phyloP scores from a whole-genome alignment of 768 basidiomycete species.

The Agaricus blazei region DNA sequence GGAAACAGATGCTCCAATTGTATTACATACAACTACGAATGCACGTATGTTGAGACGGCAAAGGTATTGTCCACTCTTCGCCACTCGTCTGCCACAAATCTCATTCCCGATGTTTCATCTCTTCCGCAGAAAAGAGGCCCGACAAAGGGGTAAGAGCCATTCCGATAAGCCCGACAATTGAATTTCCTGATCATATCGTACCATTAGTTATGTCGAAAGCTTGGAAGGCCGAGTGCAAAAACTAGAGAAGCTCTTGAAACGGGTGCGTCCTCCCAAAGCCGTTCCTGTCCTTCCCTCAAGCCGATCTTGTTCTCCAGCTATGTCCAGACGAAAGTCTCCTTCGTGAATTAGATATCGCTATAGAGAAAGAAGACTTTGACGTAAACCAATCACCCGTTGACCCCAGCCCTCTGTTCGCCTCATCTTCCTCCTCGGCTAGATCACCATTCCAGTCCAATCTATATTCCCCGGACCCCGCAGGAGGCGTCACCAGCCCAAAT shows the following conservation, averaged over 20 bases:
- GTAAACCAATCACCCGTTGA: slow-evolving; percentile 16
- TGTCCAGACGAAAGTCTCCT: slow-evolving; percentile 61
- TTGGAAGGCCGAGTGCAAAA: slow-evolving; percentile 57
- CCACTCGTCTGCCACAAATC: too few relatives aligned
- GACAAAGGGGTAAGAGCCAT: slow-evolving; percentile 43
- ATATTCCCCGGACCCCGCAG: too few relatives aligned
- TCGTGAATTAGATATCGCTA: slow-evolving; percentile 43
- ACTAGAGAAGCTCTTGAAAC: slow-evolving; percentile 52
- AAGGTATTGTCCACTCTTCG: slow-evolving; percentile 38
- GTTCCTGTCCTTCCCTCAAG: background rate
- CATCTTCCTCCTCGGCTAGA: too few relatives aligned
- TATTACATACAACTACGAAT: slow-evolving; percentile 55
- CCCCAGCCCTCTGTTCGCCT: slow-evolving; percentile 9
- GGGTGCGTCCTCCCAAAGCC: slow-evolving; percentile 20
- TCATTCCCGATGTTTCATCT: background rate
- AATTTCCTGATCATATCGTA: background rate
- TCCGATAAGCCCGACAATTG: slow-evolving; percentile 10
- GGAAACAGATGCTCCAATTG: slow-evolving; percentile 67
- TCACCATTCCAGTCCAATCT: too few relatives aligned
- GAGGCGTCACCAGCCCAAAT: too few relatives aligned
- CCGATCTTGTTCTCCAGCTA: slow-evolving; percentile 34
- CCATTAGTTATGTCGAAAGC: slow-evolving; percentile 49
- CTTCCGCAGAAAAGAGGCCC: slow-evolving; percentile 49
- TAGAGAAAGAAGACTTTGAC: slow-evolving; percentile 20
- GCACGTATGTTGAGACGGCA: slow-evolving; percentile 65